A percentile compares a stretch with the other conserved stretches of the same genome.
phyloP scores from a whole-genome alignment of 805 yeast genomes.

The Nakazawaea pomicola region DNA sequence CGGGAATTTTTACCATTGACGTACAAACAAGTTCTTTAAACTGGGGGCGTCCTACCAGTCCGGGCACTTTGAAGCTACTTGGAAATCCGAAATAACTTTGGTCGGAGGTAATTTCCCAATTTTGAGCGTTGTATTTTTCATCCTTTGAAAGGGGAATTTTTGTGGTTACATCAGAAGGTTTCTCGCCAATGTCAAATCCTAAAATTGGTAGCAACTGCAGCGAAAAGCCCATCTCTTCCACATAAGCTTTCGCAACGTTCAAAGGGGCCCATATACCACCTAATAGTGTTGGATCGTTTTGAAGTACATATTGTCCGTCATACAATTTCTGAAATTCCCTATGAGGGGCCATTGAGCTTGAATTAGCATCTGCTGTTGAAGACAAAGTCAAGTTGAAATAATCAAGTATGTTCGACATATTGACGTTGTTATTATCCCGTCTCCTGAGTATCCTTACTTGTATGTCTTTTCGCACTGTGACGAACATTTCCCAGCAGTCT shows the following conservation, averaged over 20 bases:
- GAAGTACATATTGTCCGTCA: not conserved
- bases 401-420: slow-evolving; percentile 2
- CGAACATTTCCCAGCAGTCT: slow-evolving; percentile 7
- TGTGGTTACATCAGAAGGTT: not conserved
- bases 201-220: slow-evolving; percentile 2
- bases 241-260: slow-evolving; percentile 1
- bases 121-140: slow-evolving; percentile 1
- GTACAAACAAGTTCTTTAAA: not conserved
- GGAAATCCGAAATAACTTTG: not conserved
- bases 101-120: not conserved
- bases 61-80: not conserved
- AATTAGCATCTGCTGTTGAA: not conserved
- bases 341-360: not conserved
- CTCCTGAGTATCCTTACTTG: slow-evolving; percentile 3
- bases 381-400: not conserved
- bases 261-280: slow-evolving; percentile 7
- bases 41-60: slow-evolving; percentile 14
- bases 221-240: not conserved
- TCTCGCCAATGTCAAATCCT: not conserved
- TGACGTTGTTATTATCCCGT: slow-evolving; percentile 2
- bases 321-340: slow-evolving; percentile 1
- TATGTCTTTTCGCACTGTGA: not conserved
- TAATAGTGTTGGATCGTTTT: slow-evolving; percentile 2
- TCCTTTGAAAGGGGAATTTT: not conserved
- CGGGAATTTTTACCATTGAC: not conserved